These are phyloP conservation scores for Limnanthes douglasii DNA, from an alignment of 345 rosid species.

Conservation along the genomic window DNA sequence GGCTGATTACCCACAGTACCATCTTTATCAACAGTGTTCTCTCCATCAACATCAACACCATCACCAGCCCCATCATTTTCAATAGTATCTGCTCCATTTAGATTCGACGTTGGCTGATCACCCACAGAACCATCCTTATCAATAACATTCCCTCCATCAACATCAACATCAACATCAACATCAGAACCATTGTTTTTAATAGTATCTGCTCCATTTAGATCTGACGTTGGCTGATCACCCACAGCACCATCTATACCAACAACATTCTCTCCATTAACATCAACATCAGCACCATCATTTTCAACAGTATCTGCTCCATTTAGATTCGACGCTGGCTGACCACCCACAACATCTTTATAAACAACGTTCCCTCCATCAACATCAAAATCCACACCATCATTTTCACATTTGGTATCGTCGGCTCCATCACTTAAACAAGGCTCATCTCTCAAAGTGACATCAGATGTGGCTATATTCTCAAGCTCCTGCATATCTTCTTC, in stretches of 20 bases:
- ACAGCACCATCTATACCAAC: too few relatives aligned
- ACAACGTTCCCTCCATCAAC: not conserved
- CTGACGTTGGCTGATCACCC: too few relatives aligned
- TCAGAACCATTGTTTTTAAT: too few relatives aligned
- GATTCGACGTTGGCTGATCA: not conserved
- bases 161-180: too few relatives aligned
- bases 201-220: too few relatives aligned
- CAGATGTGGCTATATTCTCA: not conserved
- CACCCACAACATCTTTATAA: not conserved
- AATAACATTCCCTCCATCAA: not conserved
- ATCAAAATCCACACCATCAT: not conserved
- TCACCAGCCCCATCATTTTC: not conserved
- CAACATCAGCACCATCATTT: not conserved
- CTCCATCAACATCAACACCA: not conserved
- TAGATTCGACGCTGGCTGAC: not conserved
- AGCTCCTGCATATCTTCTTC: slow-evolving; percentile 5
- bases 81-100: not conserved
- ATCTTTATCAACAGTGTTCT: too few relatives aligned
- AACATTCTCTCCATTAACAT: not conserved
- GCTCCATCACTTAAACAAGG: slow-evolving; percentile 1
- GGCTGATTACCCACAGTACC: too few relatives aligned
- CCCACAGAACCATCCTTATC: not conserved
- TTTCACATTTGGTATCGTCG: not conserved
- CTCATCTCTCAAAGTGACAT: not conserved
- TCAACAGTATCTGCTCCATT: not conserved